A percentile compares a stretch with the other conserved stretches of the same genome.
These are phyloP conservation scores for Trichophyton schoenleinii DNA, from an alignment of 2,329 filamentous ascomycete genomes.

Conservation along the genomic window DNA sequence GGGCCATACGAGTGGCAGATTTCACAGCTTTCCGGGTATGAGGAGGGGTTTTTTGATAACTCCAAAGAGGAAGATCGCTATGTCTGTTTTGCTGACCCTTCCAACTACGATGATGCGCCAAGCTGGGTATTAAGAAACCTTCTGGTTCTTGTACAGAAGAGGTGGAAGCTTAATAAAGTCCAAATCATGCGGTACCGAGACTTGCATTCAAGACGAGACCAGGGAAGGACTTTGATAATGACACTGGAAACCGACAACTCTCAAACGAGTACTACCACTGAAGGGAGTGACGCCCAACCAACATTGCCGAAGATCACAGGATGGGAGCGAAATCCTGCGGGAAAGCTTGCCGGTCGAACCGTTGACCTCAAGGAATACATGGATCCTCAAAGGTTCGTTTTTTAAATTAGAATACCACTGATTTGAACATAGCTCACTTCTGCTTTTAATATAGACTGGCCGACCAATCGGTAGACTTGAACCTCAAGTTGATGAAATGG, in stretches of 20 bases:
- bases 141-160: conserved; percentile 67
- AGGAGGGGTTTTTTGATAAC: conserved; percentile 73
- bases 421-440: not conserved
- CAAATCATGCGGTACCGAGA: conserved; percentile 89
- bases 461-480: conserved; percentile 89
- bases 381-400: conserved; percentile 56
- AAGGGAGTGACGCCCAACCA: conserved; percentile 8
- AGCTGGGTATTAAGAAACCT: conserved; percentile 91
- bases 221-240: conserved; percentile 69
- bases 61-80: conserved; percentile 62
- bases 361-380: conserved; percentile 85
- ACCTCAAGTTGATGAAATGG: conserved; percentile 98
- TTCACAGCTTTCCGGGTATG: conserved; percentile 62
- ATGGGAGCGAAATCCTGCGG: conserved; percentile 74
- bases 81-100: conserved; percentile 82
- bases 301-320: conserved; percentile 79
- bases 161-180: conserved; percentile 62
- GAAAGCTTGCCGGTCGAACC: conserved; percentile 64
- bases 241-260: conserved; percentile 38
- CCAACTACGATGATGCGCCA: conserved; percentile 74
- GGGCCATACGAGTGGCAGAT: conserved; percentile 58
- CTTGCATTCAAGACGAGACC: conserved; percentile 61
- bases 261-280: conserved; percentile 21
- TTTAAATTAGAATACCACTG: not conserved
- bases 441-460: conserved; percentile 44